Evolutionary conservation across 306 rosid species (phyloP).

Genomic region (Myrica gale): DNA sequence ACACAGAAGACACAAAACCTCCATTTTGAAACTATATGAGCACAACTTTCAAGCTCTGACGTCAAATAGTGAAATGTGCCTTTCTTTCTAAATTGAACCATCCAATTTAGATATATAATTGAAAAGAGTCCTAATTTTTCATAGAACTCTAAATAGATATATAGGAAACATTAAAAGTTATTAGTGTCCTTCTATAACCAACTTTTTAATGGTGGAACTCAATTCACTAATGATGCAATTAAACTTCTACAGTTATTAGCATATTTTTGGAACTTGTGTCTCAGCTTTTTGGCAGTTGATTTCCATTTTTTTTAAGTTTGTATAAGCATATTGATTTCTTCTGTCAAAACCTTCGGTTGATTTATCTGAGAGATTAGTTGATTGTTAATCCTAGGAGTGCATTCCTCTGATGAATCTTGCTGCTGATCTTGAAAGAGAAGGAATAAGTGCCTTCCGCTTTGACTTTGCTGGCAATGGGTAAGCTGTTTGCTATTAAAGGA

Average conservation of each 20-base stretch:
- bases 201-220: neutral
- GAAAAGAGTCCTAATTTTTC: no score
- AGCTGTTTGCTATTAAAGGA: slow-evolving; percentile 17
- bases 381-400: slow-evolving; percentile 50
- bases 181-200: neutral
- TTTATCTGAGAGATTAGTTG: slow-evolving; percentile 12
- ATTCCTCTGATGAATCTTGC: slow-evolving; percentile 86
- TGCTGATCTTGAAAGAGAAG: slow-evolving; percentile 52
- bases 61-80: no score
- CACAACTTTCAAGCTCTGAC: no score
- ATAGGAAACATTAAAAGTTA: neutral
- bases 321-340: neutral
- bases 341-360: slow-evolving; percentile 20
- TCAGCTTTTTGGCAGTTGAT: neutral
- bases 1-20: no score
- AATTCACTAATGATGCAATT: neutral
- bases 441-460: slow-evolving; percentile 71
- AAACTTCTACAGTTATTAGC: neutral
- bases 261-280: neutral
- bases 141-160: no score
- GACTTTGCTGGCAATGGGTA: slow-evolving; percentile 96
- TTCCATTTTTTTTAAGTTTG: no score
- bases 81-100: no score
- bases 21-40: no score
- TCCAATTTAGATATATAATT: no score